These are phyloP conservation scores for Lotmaria passim DNA, from an alignment of 208 protist species.

Conservation along the genomic window DNA sequence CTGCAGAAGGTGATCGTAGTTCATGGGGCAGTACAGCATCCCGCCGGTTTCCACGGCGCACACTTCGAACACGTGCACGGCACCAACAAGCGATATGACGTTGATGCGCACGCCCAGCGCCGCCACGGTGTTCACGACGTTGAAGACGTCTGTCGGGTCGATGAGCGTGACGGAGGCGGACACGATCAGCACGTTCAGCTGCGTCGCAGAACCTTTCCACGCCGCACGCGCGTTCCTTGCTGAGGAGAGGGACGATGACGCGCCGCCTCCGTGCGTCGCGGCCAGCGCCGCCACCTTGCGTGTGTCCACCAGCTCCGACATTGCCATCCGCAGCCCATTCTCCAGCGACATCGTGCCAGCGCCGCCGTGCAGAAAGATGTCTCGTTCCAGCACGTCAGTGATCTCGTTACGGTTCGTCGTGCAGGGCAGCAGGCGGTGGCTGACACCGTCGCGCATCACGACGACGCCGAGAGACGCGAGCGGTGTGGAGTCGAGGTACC, in stretches of 20 bases:
- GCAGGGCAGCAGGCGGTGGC: conserved; percentile 53
- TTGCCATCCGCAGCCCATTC: conserved; percentile 78
- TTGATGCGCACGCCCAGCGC: conserved; percentile 51
- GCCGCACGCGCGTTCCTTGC: neutral
- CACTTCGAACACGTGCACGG: conserved; percentile 83
- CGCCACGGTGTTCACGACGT: conserved; percentile 57
- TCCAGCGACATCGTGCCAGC: conserved; percentile 76
- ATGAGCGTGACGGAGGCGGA: conserved; percentile 82
- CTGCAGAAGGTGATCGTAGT: conserved; percentile 74
- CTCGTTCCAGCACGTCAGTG: conserved; percentile 63
- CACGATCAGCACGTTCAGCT: conserved; percentile 65
- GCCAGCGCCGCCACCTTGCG: conserved; percentile 46
- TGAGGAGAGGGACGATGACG: neutral
- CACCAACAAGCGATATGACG: conserved; percentile 77
- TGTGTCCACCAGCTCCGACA: conserved; percentile 81
- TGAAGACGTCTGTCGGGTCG: conserved; percentile 78
- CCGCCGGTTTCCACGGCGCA: conserved; percentile 61
- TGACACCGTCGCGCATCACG: conserved; percentile 82
- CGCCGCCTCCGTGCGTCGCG: neutral
- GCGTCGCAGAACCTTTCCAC: conserved; percentile 32
- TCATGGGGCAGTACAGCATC: conserved; percentile 68
- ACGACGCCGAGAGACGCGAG: conserved; percentile 78
- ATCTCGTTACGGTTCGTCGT: conserved; percentile 79
- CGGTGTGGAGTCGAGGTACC: conserved; percentile 73
- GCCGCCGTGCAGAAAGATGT: conserved; percentile 83